Evolutionary conservation across 2,329 filamentous ascomycete species (phyloP), one percentile per base, ranked within the genome.

Genomic region (Colletotrichum aenigma): DNA sequence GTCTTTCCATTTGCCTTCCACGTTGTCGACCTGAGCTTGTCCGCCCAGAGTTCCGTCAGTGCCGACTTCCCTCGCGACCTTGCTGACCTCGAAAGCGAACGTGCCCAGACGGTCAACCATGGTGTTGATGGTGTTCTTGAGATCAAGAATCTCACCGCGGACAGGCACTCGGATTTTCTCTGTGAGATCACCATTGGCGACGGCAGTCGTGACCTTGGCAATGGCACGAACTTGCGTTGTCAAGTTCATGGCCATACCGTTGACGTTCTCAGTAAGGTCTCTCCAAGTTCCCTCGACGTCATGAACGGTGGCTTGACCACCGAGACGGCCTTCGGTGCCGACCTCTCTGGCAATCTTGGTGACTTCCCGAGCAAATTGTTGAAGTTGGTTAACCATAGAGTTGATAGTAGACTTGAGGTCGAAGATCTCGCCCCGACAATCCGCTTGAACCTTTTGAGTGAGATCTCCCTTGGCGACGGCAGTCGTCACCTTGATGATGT

Each of bases 371-470:
- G 97, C 97, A 83, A 98, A 98, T 82, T 98, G 96, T 82, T 98
- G 95, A 74, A 99, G 89, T 84, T 98, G 97, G 84, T 98, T 97
- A 79, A 99, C 96, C 96, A 99, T 99, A 83, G 95, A 97, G 86
- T 99, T 99, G 88, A 98, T 99, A 62, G 97, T 98, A 76, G 96
- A 96, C 86, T 99, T 99, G 82, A 99, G 94, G 87, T 95, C 95
- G 83, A 93, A 94, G 81, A 96, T 98, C 89, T 96, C 97, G 85
- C 94, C 97, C 87, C 93, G 94, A 86, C 94, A 96, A 82, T 95
- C 95, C 76, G 96, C 96, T 84, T 98, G 95, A 52, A 99, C 96
- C 85, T 98, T 98, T 85, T 98, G 96, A 66, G 96, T 98, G 80
- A 99, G 89, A 84, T 99, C 97, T 86, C 96, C 96, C 85, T 92